These are phyloP conservation scores for Eustoma russellianum DNA, from an alignment of 257 asterid genomes.

Conservation along the genomic window DNA sequence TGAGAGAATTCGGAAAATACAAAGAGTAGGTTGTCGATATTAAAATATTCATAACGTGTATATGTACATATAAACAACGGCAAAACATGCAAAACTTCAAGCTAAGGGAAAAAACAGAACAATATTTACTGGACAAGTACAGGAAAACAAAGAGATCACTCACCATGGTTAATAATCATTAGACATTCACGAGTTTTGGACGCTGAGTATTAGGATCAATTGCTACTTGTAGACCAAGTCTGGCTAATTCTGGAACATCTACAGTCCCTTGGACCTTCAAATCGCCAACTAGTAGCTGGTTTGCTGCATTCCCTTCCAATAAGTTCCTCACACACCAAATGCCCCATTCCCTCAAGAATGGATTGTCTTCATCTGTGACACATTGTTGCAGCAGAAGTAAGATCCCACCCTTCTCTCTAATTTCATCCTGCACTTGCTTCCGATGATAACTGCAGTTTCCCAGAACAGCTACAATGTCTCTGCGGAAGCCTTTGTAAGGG, in stretches of 20 bases:
- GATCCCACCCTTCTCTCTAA: constrained; percentile 55
- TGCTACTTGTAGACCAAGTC: constrained; percentile 65
- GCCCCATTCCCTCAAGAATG: constrained; percentile 95
- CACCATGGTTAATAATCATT: constrained; percentile 1
- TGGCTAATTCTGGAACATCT: constrained; percentile 58
- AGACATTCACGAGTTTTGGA: constrained; percentile 63
- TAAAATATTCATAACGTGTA: too few relatives aligned
- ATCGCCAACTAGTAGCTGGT: constrained; percentile 41
- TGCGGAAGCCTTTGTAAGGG: constrained; percentile 77
- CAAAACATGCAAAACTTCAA: too few relatives aligned
- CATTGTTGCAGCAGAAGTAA: constrained; percentile 64
- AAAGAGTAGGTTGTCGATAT: too few relatives aligned
- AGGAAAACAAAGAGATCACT: too few relatives aligned
- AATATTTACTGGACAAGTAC: too few relatives aligned
- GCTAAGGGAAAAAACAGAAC: too few relatives aligned
- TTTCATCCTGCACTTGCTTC: constrained; percentile 59
- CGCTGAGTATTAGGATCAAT: constrained; percentile 62
- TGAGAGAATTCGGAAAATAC: too few relatives aligned
- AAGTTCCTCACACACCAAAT: constrained; percentile 61
- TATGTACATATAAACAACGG: too few relatives aligned
- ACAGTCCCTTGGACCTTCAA: constrained; percentile 61
- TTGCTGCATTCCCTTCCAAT: constrained; percentile 69
- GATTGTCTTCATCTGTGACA: constrained; percentile 74
- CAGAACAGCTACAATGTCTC: constrained; percentile 60
- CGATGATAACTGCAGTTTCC: constrained; percentile 63